Percentiles rank a stretch among this genome's conserved stretches.
Conservation (phyloP, 2,329 filamentous ascomycete genomes). For the Rutstroemia sp. region DNA sequence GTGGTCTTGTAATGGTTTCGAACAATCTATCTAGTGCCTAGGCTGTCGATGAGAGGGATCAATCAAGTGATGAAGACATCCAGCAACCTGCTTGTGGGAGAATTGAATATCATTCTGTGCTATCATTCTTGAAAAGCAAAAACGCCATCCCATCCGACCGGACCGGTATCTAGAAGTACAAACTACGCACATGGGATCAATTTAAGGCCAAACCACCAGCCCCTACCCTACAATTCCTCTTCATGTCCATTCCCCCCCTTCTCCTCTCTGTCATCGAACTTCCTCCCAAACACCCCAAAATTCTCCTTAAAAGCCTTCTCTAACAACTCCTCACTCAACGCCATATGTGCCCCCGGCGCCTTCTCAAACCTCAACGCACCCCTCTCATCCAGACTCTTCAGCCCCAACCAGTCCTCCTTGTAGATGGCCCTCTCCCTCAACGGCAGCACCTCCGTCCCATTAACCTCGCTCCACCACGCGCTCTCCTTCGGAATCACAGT, state of each 20-base stretch:
- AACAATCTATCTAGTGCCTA: background rate
- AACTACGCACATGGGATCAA: background rate
- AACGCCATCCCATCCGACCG: background rate
- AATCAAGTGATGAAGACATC: background rate
- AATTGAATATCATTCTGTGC: too few relatives aligned
- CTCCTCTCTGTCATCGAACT: slow-evolving; percentile 10
- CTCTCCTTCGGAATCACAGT: slow-evolving; percentile 87
- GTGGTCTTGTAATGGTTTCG: background rate
- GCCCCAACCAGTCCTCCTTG: slow-evolving; percentile 86
- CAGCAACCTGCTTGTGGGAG: too few relatives aligned
- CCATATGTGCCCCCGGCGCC: slow-evolving; percentile 76
- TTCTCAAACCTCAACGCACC: slow-evolving; percentile 70
- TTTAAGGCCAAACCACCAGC: background rate
- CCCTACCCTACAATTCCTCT: slow-evolving; percentile 5
- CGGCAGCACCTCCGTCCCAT: slow-evolving; percentile 58
- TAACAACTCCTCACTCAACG: slow-evolving; percentile 59
- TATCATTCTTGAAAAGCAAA: background rate
- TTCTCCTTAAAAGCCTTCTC: slow-evolving; percentile 35
- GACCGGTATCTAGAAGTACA: slow-evolving; percentile 3
- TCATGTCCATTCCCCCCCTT: background rate
- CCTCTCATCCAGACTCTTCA: slow-evolving; percentile 71
- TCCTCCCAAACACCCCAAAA: slow-evolving; percentile 31
- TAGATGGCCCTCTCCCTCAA: slow-evolving; percentile 69
- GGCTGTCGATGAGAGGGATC: background rate
- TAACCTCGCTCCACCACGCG: slow-evolving; percentile 84